Evolutionary conservation across 306 rosid genomes (phyloP).

Genomic region (Fragaria nilgerrensis): DNA sequence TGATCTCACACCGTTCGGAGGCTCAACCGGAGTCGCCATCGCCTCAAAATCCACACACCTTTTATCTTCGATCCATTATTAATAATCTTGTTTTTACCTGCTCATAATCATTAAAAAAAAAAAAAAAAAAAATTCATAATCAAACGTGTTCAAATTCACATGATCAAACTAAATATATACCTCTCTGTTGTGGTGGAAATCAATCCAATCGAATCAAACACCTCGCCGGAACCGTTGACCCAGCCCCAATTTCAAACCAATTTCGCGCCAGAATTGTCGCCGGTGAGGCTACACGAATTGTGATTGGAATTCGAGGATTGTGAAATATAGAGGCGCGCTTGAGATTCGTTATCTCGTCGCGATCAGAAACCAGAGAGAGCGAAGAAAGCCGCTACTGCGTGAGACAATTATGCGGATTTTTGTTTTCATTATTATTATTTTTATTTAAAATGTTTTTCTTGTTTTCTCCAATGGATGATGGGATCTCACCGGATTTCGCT

Average conservation of each 20-base stretch:
- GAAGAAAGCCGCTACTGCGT: conserved; percentile 1
- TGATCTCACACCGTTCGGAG: conserved; percentile 72
- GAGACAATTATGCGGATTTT: conserved; percentile 22
- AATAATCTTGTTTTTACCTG: not conserved
- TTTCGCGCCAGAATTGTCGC: conserved; percentile 22
- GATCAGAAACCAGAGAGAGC: conserved; percentile 21
- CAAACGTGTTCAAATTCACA: not conserved
- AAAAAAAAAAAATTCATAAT: not conserved
- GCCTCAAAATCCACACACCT: not conserved
- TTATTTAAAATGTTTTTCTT: not conserved
- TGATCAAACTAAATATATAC: no score
- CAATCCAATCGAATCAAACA: not conserved
- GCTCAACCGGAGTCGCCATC: conserved; percentile 95
- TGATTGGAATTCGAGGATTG: not conserved
- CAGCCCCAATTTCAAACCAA: conserved; percentile 8
- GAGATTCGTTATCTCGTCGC: conserved; percentile 52
- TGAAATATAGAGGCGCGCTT: not conserved
- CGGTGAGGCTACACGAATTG: not conserved
- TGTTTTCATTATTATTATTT: not conserved
- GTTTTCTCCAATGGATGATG: conserved; percentile 13
- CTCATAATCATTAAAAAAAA: not conserved
- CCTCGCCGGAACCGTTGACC: not conserved
- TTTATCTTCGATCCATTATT: not conserved
- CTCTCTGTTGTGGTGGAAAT: no score
- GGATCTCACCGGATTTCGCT: conserved; percentile 35